Evolutionary conservation across 2,329 filamentous ascomycete genomes (phyloP), one percentile per base, ranked within the genome.

Genomic region (Pestalotiopsis sp.): DNA sequence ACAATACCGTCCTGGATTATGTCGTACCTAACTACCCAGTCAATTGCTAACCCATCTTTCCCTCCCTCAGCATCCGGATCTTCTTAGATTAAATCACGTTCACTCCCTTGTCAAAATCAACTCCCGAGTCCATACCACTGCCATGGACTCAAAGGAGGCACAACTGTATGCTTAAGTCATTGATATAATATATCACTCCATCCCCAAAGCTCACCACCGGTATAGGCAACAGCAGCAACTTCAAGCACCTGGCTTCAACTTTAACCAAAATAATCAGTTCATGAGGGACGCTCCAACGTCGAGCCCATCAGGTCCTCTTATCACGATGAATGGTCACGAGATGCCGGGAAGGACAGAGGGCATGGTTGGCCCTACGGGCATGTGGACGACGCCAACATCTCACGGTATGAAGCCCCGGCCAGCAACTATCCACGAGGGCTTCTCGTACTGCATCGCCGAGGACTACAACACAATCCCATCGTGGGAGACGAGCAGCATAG

Each of bases 401-500:
- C 84, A 87, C 66, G 79, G 83, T 69, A 77, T 83, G 73, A 83
- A 86, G 70, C 85, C 85, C 61, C 84, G 87, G 52, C 87, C 88
- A 67, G 86, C 85, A 58, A 89, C 87, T 52, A 89, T 90, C 68
- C 87, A 90, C 72, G 88, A 89, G 75, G 86, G 85, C 65, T 89
- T 90, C 75, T 86, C 87, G 20, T 90, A 87, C 78, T 88, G 85
- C 74, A 80, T 87, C 70, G 82, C 83, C 45, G 87, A 88, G 70
- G 84, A 87, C 59, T 88, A 84, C 71, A 81, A 82, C 60, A 81
- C 83, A 4, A 76, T 90, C 60, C 82, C 86, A 17, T 83, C 86
- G 2, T 91, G 88, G 89, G 88, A 89, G 73, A 82, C 76, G 14
- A 75, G 86, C 49, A 83, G 82, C 4, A 78, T 89, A 72, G 83